Evolutionary conservation across 2,329 filamentous ascomycete genomes (phyloP).

Genomic region (Colletotrichum sp.): DNA sequence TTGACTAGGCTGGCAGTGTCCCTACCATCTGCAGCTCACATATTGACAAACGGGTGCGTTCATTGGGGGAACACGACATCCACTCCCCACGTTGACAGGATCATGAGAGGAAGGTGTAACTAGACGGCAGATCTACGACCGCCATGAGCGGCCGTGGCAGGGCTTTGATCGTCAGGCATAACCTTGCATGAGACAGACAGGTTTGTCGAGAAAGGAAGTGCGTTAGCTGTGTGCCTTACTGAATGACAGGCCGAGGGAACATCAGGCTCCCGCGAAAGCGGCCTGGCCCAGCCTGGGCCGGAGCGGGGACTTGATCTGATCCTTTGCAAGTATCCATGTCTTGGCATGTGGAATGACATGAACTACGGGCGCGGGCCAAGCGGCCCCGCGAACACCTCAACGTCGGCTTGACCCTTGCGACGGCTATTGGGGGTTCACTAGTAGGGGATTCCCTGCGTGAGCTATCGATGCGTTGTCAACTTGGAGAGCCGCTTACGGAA

Average conservation of each 20-base stretch:
- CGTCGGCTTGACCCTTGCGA: neutral
- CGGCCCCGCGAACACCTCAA: neutral
- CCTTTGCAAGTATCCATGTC: neutral
- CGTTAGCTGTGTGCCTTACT: neutral
- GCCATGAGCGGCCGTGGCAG: neutral
- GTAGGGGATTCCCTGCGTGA: constrained; percentile 1
- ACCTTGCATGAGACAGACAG: neutral
- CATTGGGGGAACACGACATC: neutral
- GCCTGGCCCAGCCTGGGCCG: neutral
- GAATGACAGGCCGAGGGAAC: neutral
- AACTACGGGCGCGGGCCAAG: neutral
- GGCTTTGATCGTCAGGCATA: neutral
- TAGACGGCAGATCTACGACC: neutral
- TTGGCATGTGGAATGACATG: neutral
- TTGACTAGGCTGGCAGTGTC: neutral
- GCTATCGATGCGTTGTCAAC: constrained; percentile 33
- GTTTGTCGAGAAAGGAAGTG: neutral
- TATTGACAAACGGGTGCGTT: neutral
- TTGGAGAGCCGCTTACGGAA: constrained; percentile 31
- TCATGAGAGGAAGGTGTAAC: neutral
- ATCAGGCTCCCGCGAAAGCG: neutral
- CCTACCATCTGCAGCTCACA: neutral
- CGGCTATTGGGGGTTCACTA: neutral
- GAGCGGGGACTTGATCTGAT: neutral
- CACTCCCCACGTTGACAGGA: neutral